Base-by-base conservation (phyloP, 139 green algal genomes). In the Chlamydomonas urium region DNA sequence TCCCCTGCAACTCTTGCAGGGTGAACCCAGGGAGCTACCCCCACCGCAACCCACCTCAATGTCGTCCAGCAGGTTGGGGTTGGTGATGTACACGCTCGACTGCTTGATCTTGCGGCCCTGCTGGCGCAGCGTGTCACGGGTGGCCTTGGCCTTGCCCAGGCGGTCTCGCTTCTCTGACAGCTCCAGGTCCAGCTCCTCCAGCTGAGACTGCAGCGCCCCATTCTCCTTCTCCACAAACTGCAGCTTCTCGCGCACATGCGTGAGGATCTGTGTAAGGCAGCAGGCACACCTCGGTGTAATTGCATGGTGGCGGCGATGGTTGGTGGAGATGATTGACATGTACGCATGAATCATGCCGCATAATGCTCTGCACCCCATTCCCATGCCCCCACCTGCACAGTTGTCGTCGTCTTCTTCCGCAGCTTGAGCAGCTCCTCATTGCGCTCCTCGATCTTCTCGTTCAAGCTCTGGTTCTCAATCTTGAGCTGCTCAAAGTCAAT, bases 401-500 rank as follows among this genome's bases (percentile, higher is more conserved):
- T 92, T 37, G 77, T 80, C 29, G 83, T 92, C 14, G 86, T 94
- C 83, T 96, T 96, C 72, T 87, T 89, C 28, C 83, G 82, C 70
- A 97, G 83, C 79, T 92, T 93, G 31, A 92, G 74, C 61, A 97
- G 83, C 84, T 97, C 92, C 72, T 94, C 88, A 70, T 89, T 91
- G 17, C 88, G 78, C 79, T 93, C 92, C 79, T 96, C 90, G 50
- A 94, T 93, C 77, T 93, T 93, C 65, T 92, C 88, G 32, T 90
- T 87, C 61, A 96, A 78, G 42, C 72, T 86, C 79, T 92, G 87
- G 75, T 93, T 96, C 75, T 97, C 92, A 47, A 97, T 97, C 76
- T 95, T 94, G 57, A 96, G 87, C 83, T 97, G 92, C 87, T 97
- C 92, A 83, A 95, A 97, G 81, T 97, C 92, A 26, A 97, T 93